Conservation (phyloP, 2,329 filamentous ascomycete species). For the Fusarium brevicatenulatum region DNA sequence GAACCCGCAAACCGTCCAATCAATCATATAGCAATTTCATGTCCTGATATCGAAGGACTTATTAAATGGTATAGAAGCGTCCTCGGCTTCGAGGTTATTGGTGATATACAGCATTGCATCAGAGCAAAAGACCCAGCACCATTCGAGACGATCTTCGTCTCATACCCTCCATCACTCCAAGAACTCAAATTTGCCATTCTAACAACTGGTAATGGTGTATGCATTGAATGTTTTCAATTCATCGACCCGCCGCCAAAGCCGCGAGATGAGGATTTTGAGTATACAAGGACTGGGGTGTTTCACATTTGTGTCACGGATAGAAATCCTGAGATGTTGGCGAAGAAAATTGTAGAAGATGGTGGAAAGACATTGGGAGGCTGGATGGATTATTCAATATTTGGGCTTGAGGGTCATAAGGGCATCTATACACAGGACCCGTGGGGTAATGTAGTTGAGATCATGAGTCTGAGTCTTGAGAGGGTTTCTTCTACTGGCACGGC, state of each 20-base stretch:
- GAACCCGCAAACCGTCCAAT: neutral
- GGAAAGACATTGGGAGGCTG: neutral
- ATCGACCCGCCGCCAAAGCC: neutral
- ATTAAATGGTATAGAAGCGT: neutral
- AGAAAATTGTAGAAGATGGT: neutral
- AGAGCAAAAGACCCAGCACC: neutral
- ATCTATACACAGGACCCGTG: neutral
- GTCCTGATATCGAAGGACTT: neutral
- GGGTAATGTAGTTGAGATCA: neutral
- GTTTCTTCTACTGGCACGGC: neutral
- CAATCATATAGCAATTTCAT: neutral
- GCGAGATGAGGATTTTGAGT: neutral
- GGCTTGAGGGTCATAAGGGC: neutral
- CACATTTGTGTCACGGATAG: neutral
- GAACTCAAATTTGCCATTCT: neutral
- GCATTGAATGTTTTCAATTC: neutral
- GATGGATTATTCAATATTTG: neutral
- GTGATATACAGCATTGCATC: neutral
- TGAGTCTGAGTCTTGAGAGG: neutral
- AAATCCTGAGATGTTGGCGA: neutral
- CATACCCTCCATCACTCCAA: neutral
- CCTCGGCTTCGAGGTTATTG: neutral
- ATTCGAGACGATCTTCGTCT: neutral
- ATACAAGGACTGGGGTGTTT: neutral
- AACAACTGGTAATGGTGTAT: neutral